Percentiles rank a stretch among this genome's conserved stretches.
phyloP scores from a whole-genome alignment of 441 rosid genomes.

The Melastoma candidum region DNA sequence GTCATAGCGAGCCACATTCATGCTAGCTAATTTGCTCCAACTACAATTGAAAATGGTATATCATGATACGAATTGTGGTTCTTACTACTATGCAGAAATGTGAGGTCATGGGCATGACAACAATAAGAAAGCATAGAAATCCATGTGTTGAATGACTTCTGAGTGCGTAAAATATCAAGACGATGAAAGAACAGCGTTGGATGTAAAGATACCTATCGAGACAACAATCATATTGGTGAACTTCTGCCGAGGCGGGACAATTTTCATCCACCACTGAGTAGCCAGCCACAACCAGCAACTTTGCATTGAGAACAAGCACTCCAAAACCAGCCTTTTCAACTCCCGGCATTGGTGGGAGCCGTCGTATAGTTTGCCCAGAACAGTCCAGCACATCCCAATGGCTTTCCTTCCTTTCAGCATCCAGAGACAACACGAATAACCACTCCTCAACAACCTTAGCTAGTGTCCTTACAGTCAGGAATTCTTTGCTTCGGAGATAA shows the following conservation, averaged over 20 bases:
- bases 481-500: slow-evolving; percentile 73
- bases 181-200: too few relatives aligned
- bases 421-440: slow-evolving; percentile 70
- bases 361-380: slow-evolving; percentile 42
- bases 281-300: slow-evolving; percentile 86
- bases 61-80: too few relatives aligned
- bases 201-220: slow-evolving; percentile 56
- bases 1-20: slow-evolving; percentile 82
- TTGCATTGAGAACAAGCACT: slow-evolving; percentile 64
- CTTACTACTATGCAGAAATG: too few relatives aligned
- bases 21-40: slow-evolving; percentile 70
- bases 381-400: slow-evolving; percentile 88
- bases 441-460: slow-evolving; percentile 82
- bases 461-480: slow-evolving; percentile 56
- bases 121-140: too few relatives aligned
- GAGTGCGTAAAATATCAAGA: too few relatives aligned
- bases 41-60: slow-evolving; percentile 27
- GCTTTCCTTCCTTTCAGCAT: slow-evolving; percentile 62
- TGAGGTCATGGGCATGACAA: too few relatives aligned
- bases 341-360: slow-evolving; percentile 86
- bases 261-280: slow-evolving; percentile 42
- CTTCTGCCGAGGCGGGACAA: slow-evolving; percentile 60
- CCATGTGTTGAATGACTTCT: too few relatives aligned
- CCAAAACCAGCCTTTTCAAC: slow-evolving; percentile 60
- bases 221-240: slow-evolving; percentile 79